Conservation (phyloP, 2,329 filamentous ascomycete species). For the Alternaria sp. region DNA sequence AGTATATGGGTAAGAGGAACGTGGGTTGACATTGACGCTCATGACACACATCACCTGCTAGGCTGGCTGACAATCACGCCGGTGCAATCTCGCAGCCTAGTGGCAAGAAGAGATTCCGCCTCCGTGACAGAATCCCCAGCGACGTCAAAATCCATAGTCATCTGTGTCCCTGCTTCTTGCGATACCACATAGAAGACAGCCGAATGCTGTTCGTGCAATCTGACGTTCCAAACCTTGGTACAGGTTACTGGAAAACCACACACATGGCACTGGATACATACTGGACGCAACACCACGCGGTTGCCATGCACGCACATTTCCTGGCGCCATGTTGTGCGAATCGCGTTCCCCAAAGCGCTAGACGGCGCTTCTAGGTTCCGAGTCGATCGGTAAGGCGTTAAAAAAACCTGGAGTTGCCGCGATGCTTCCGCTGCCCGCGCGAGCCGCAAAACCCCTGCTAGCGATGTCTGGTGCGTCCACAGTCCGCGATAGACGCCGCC, state of each 20-base stretch:
- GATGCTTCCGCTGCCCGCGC: constrained; percentile 15
- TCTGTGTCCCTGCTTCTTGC: neutral
- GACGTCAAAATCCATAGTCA: neutral
- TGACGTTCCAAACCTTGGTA: neutral
- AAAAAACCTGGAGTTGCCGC: constrained; percentile 13
- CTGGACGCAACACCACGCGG: constrained; percentile 3
- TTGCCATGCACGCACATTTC: neutral
- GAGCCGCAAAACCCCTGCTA: constrained; percentile 17
- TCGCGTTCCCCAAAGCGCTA: constrained; percentile 11
- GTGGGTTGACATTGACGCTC: neutral
- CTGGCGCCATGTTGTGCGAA: constrained; percentile 5
- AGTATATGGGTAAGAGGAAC: neutral
- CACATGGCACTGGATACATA: constrained; percentile 18
- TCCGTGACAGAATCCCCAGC: neutral
- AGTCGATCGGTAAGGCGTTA: constrained; percentile 14
- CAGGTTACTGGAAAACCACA: constrained; percentile 18
- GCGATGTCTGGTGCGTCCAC: constrained; percentile 8
- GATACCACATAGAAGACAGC: neutral
- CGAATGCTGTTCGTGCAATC: neutral
- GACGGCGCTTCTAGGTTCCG: constrained; percentile 14
- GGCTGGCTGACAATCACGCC: neutral
- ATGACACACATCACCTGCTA: neutral
- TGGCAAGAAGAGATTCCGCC: neutral
- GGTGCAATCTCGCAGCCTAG: neutral
- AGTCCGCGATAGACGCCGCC: constrained; percentile 19